Evolutionary conservation across 2,329 filamentous ascomycete genomes (phyloP), one percentile per base, ranked within the genome.

Genomic region (Aspergillus sp.): DNA sequence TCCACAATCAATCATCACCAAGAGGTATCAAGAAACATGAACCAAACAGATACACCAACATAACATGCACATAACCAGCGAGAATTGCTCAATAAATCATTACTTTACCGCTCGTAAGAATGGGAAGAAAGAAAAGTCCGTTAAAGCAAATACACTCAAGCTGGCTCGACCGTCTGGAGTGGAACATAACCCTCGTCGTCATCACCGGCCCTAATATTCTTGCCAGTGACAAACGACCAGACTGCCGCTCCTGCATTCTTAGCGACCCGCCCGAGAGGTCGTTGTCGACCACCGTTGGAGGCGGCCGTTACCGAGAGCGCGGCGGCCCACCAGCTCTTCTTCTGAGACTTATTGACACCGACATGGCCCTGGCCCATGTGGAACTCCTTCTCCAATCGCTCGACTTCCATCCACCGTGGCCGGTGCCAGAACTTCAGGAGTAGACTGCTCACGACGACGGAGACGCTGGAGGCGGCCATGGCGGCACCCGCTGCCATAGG

Each of bases 401-500:
- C 78, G 54, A 86, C 80, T 41, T 87, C 80, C 86, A 97, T 91
- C 89, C 89, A 97, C 29, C 70, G 69, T 0, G 93, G 93, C 10
- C 90, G 75, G 52, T 74, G 80, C 90, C 91, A 97, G 64, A 88
- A 83, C 64, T 88, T 94, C 51, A 98, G 74, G 35, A 94, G 75
- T 47, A 98, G 71, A 56, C 83, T 88, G 65, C 84, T 90, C 4
- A 83, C 74, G 0, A 97, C 91, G 3, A 98, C 93, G 49, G 85
- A 93, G 41, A 98, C 88, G 55, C 85, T 91, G 48, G 86, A 93
- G 54, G 79, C 81, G 1, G 90, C 91, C 90, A 98, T 97, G 43
- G 93, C 93, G 3, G 87, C 88, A 19, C 89, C 90, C 1, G 93
- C 93, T 43, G 90, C 89, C 83, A 97, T 91, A 27, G 93, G 90